Conservation (phyloP, 179 eudicot species). For the Carnegiea gigantea region DNA sequence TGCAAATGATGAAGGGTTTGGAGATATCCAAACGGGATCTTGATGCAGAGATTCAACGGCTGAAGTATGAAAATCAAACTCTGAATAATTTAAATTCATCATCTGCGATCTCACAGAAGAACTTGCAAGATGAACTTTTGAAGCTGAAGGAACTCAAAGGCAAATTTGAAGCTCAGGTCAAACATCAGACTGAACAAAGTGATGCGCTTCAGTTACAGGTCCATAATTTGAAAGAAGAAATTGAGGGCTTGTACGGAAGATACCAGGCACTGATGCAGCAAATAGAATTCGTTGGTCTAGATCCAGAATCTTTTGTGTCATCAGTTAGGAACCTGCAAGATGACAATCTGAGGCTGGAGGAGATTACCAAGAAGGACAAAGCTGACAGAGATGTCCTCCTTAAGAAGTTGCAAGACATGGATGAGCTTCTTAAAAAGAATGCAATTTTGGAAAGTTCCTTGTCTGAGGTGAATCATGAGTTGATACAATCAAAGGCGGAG, state of each 20-base stretch:
- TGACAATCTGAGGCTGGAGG: constrained; percentile 64
- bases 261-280: constrained; percentile 57
- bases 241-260: constrained; percentile 48
- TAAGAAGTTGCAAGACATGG: constrained; percentile 54
- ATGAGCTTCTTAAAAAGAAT: constrained; percentile 48
- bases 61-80: constrained; percentile 60
- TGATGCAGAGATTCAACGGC: constrained; percentile 51
- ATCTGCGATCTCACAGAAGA: constrained; percentile 43
- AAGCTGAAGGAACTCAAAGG: constrained; percentile 62
- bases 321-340: constrained; percentile 60
- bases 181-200: constrained; percentile 52
- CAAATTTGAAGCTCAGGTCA: constrained; percentile 71
- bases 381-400: constrained; percentile 53
- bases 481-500: constrained; percentile 50
- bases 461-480: constrained; percentile 48
- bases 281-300: constrained; percentile 57
- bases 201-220: constrained; percentile 61
- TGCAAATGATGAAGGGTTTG: constrained; percentile 62
- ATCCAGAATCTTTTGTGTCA: constrained; percentile 52
- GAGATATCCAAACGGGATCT: constrained; percentile 56
- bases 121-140: constrained; percentile 52
- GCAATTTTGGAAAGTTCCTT: constrained; percentile 47
- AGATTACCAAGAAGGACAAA: constrained; percentile 41
- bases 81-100: constrained; percentile 47
- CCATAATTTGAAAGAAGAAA: constrained; percentile 56